Evolutionary conservation across 1,284 basidiomycete species (phyloP).

Genomic region (Boletus sp.): DNA sequence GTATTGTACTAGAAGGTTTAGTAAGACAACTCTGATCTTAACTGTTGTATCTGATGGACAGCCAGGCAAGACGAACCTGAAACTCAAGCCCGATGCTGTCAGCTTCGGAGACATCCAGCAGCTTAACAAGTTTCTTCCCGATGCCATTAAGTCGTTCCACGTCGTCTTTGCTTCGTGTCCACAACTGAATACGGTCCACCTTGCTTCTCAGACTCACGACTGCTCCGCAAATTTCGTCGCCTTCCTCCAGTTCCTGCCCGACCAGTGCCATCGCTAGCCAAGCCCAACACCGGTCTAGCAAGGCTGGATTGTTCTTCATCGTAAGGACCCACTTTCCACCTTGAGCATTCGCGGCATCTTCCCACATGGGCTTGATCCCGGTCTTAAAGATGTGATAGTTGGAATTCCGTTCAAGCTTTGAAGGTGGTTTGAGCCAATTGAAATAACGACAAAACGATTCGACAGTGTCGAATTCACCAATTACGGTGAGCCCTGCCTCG

Average conservation of each 20-base stretch:
- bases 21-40: neutral
- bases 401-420: constrained; percentile 79
- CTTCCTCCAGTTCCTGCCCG: constrained; percentile 85
- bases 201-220: constrained; percentile 86
- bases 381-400: constrained; percentile 95
- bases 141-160: constrained; percentile 80
- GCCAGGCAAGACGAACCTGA: constrained; percentile 52
- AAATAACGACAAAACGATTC: constrained; percentile 92
- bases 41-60: neutral
- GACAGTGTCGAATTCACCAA: constrained; percentile 81
- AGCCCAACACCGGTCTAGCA: constrained; percentile 86
- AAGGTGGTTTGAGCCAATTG: constrained; percentile 91
- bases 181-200: constrained; percentile 86
- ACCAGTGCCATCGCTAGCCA: constrained; percentile 90
- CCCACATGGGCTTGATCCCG: constrained; percentile 94
- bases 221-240: constrained; percentile 84
- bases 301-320: constrained; percentile 75
- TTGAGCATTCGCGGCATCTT: constrained; percentile 85
- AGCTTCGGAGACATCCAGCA: constrained; percentile 75
- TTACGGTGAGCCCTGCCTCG: constrained; percentile 71
- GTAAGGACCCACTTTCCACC: constrained; percentile 95
- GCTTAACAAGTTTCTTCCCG: constrained; percentile 75
- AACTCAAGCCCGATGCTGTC: constrained; percentile 85
- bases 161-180: constrained; percentile 82
- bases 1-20: constrained; percentile 60